phyloP scores from a whole-genome alignment of 371 early-diverging fungal genomes.

The Mucor saturninus region DNA sequence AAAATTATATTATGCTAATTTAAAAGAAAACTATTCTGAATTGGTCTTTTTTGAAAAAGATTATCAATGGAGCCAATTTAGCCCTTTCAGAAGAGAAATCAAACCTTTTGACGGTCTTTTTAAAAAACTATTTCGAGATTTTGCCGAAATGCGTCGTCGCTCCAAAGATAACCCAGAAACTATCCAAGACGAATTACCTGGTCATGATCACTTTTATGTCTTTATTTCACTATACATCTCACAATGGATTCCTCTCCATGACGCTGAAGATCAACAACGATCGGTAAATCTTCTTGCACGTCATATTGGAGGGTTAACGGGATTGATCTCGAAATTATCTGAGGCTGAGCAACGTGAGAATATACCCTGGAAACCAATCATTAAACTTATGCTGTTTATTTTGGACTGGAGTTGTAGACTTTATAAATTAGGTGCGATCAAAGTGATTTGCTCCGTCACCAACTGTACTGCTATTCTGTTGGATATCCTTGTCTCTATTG shows the following conservation, averaged over 20 bases:
- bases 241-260: constrained; percentile 16
- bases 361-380: constrained; percentile 12
- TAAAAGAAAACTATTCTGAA: background rate
- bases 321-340: background rate
- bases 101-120: constrained; percentile 5
- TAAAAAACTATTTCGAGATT: background rate
- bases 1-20: constrained; percentile 9
- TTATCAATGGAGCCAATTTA: no score
- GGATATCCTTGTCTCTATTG: constrained; percentile 20
- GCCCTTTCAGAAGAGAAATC: constrained; percentile 10
- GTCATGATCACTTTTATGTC: constrained; percentile 16
- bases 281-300: constrained; percentile 4
- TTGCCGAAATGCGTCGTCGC: background rate
- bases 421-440: constrained; percentile 16
- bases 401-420: constrained; percentile 33
- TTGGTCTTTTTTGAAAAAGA: constrained; percentile 2
- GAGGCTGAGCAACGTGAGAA: background rate
- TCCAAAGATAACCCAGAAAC: background rate
- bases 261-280: constrained; percentile 1
- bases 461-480: constrained; percentile 14
- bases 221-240: constrained; percentile 27
- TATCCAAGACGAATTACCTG: background rate
- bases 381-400: constrained; percentile 14
- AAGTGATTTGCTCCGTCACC: constrained; percentile 15
- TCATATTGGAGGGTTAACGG: constrained; percentile 7